Base-by-base conservation (phyloP, 2,329 filamentous ascomycete genomes). In the Cladosporium austrohemisphaericum region DNA sequence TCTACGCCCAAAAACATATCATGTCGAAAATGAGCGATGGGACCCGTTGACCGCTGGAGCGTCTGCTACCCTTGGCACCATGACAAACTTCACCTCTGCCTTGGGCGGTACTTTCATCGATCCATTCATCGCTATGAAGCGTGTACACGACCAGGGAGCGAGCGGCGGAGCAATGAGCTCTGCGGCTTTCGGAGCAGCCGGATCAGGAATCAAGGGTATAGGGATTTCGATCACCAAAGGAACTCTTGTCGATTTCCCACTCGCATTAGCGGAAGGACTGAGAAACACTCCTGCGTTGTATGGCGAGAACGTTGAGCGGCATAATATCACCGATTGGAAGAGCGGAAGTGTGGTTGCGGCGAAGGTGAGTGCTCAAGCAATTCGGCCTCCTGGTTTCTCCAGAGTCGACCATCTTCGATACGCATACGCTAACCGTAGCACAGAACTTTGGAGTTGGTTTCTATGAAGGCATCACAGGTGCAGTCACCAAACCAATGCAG, bases 321-420 rank as follows among this genome's bases (percentile, higher is more conserved):
- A 38, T 22, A 32, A 19, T 25, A 23, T 47, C 6, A 47, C 31
- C 10, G 44, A 47, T 18, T 47, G 31, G 20, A 47, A 47, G 33
- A 35, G 29, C n/a, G 32, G 44, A 9, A 19, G 31, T 6, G 31
- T 28, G 4, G 44, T 38, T 16, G 44, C 23, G 7, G 44, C 29
- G 7, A 40, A 40, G 37, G 37, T 40, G 14, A 25, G 37, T 18
- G 3, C n/a, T 10, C 3, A 11, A 5, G 11, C 5, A 10, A 31
- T 31, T 31, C 28, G 11, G 25, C 25, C 25, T 11, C 4, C 14
- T 11, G 11, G 4, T 31, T 31, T n/a, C 28, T 18, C n/a, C n/a
- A n/a, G n/a, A n/a, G n/a, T n/a, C n/a, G n/a, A 35, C n/a, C 31
- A 10, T 16, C 5, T 16, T 16, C 5, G 5, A n/a, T 16, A 10